Base-by-base conservation (phyloP, 2,329 filamentous ascomycete genomes). In the Neopestalotiopsis rosae region DNA sequence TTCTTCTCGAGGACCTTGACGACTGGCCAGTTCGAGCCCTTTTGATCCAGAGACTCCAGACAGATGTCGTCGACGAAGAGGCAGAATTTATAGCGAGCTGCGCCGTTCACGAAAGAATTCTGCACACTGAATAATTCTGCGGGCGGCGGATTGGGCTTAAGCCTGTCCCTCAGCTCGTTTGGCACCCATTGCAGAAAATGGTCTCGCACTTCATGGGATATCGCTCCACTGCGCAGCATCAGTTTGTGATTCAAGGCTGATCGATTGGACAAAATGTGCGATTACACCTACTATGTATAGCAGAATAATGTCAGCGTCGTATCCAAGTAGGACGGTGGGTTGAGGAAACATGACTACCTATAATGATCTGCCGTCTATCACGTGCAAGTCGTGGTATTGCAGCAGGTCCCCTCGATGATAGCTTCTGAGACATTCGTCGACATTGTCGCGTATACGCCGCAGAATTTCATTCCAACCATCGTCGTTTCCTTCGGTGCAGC, bases 341-440 rank as follows among this genome's bases (percentile, higher is more conserved):
- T 10, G 1, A 7, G 34, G 10, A 24, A 56, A 56, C 49, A 56
- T 56, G 14, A 20, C 49, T 24, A 52, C 45, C 45, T 52, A 56
- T n/a, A 56, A 24, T 56, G 49, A 56, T 14, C 14, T 56, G 49
- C 20, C 49, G 13, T 56, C 49, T 56, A 56, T 56, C 17, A 14
- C 24, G 24, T 56, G 49, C 14, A 56, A 24, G 49, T 56, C 49
- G 49, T 56, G 49, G 49, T 56, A 56, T 24, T 56, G 49, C 6
- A 78, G 40, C n/a, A 24, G 40, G 20, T 30, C 20, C 38, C 24
- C 13, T 5, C 40, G 17, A 13, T 20, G 34, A 30, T 49, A n/a
- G 45, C 10, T 7, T 28, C 28, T 7, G 10, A 38, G 34, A 10
- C 10, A 7, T 10, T 38, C 34, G 34, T 7, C 34, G 6, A 38